phyloP scores from a whole-genome alignment of 495 filamentous ascomycete genomes.

The Chaetomium fimeti region DNA sequence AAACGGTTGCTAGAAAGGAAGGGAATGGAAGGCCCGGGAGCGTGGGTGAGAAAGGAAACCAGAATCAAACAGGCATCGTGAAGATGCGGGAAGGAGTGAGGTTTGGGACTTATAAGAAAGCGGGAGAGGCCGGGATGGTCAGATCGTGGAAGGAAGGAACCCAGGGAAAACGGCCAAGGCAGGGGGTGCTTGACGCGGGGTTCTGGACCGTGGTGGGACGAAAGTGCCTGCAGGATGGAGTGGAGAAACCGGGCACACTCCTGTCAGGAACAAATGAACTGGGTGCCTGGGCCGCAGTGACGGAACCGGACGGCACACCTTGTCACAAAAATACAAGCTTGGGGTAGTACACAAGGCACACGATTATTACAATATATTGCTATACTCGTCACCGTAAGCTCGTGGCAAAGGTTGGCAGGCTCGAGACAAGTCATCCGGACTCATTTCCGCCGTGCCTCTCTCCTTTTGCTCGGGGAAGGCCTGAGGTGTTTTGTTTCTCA shows the following conservation, averaged over 20 bases:
- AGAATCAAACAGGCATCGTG: neutral
- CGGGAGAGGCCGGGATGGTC: neutral
- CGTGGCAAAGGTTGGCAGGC: neutral
- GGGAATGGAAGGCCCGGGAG: slow-evolving; percentile 29
- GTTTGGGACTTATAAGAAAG: neutral
- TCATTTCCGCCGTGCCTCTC: too few relatives aligned
- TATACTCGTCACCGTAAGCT: neutral
- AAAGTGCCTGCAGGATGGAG: neutral
- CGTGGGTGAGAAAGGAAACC: slow-evolving; percentile 25
- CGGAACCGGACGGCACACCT: neutral
- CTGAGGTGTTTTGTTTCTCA: too few relatives aligned
- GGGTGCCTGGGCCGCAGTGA: slow-evolving; percentile 1
- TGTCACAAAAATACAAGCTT: neutral
- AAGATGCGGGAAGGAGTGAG: neutral
- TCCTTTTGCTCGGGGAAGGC: too few relatives aligned
- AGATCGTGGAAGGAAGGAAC: slow-evolving; percentile 8
- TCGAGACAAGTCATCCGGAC: neutral
- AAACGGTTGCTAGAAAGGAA: slow-evolving; percentile 23
- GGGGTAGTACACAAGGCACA: neutral
- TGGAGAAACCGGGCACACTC: neutral
- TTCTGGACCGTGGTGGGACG: slow-evolving; percentile 16
- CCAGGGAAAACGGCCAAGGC: neutral
- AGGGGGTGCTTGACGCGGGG: slow-evolving; percentile 8
- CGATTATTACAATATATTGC: too few relatives aligned
- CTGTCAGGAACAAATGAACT: neutral